phyloP scores from a whole-genome alignment of 805 yeast genomes.

The Myxozyma melibiosi region DNA sequence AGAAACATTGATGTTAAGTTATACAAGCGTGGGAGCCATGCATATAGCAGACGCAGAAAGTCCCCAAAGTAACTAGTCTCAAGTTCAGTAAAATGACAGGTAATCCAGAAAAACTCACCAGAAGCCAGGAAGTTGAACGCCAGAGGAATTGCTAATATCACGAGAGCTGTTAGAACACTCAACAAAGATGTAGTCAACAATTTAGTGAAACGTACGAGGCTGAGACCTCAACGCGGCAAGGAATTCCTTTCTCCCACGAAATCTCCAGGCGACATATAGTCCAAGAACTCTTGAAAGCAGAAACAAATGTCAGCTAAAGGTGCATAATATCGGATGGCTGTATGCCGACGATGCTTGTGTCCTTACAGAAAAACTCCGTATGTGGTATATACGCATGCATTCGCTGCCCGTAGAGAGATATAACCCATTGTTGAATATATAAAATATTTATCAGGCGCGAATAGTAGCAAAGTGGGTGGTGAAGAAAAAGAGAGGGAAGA shows the following conservation, averaged over 20 bases:
- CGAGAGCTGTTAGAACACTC: not conserved
- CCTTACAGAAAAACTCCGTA: slow-evolving; percentile 55
- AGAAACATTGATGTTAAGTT: not conserved
- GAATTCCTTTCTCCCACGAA: slow-evolving; percentile 53
- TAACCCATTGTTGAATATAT: slow-evolving; percentile 7
- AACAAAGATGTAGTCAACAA: not conserved
- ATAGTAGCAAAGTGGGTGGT: no score
- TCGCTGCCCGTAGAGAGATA: slow-evolving; percentile 54
- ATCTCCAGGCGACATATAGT: slow-evolving; percentile 60
- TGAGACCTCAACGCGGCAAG: slow-evolving; percentile 81
- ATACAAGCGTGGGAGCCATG: not conserved
- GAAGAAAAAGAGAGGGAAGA: no score
- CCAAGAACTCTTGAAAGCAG: slow-evolving; percentile 47
- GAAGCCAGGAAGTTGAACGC: slow-evolving; percentile 89
- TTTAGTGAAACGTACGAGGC: slow-evolving; percentile 47
- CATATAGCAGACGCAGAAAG: not conserved
- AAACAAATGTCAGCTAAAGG: not conserved
- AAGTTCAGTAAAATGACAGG: not conserved
- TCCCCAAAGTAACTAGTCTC: not conserved
- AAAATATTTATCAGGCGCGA: not conserved
- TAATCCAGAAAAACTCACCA: slow-evolving; percentile 55
- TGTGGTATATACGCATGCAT: slow-evolving; percentile 65
- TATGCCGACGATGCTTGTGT: no score
- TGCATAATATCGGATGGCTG: not conserved
- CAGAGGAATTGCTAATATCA: slow-evolving; percentile 55